Evolutionary conservation across 2,329 filamentous ascomycete genomes (phyloP), one percentile per base, ranked within the genome.

Genomic region (Raffaelea ambrosiae): DNA sequence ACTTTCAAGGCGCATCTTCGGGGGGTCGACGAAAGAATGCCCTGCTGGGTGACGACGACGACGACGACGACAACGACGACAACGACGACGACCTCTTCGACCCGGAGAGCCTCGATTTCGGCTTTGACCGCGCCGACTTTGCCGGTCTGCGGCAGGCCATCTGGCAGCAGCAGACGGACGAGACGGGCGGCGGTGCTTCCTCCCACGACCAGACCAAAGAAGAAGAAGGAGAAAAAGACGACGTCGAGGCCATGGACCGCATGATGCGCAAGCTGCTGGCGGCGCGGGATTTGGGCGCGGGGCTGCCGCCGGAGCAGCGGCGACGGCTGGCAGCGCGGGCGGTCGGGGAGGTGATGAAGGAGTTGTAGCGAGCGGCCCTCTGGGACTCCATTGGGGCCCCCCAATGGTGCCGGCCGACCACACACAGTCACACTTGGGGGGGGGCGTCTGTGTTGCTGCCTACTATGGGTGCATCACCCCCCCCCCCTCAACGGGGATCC

Each of bases 241-340:
- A 79, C 31, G 70, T 84, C 16, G 70, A 73, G 56, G 76, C 78
- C 59, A 59, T 85, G 26, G 79, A 83, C 56, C 64, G 66, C 45
- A 77, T 84, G 73, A 83, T 85, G 77, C 64, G 70, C 44, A 82
- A 77, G 61, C 65, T 86, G 51, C 77, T 79, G 61, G 78, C 78
- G 2, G 77, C 77, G 9, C 65, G 71, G 58, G 79, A 84, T 47
- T 71, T 78, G 53, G 78, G 73, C 26, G 73, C 76, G 13, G 77
- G 76, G 9, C 59, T 85, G 61, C 70, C 77, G 1, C 76, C 80
- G 57, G 74, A 76, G 22, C 77, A 84, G 63, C 70, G 78, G 54
- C 77, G 72, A 60, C 71, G 70, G 51, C 70, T 83, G 64, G 81
- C 81, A 3, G 75, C 75, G 20, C 74, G 74, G 55, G 79, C 79